Percentiles rank a stretch among this genome's conserved stretches.
These are phyloP conservation scores for Daphne laureola DNA, from an alignment of 441 rosid genomes.

Conservation along the genomic window DNA sequence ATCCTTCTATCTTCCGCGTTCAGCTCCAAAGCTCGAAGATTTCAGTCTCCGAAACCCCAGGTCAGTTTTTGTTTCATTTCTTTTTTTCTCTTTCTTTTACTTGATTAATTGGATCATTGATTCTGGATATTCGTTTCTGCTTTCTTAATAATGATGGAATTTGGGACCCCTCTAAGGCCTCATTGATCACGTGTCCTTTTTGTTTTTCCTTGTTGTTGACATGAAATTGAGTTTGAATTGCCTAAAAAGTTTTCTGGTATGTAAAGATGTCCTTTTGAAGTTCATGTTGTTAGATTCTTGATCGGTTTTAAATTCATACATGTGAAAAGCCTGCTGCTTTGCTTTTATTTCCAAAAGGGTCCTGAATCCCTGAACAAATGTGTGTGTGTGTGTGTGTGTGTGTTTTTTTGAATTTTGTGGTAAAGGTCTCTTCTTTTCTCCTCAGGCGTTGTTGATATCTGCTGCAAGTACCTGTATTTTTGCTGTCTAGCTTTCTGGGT, in stretches of 20 bases:
- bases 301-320: neutral
- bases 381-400: too few relatives aligned
- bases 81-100: neutral
- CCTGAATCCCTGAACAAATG: neutral
- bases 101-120: neutral
- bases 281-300: neutral
- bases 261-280: too few relatives aligned
- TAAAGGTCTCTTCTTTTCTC: neutral
- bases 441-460: slow-evolving; percentile 19
- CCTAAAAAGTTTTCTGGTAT: too few relatives aligned
- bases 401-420: neutral
- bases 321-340: neutral
- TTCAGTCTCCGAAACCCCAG: slow-evolving; percentile 11
- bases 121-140: slow-evolving; percentile 17
- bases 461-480: slow-evolving; percentile 5
- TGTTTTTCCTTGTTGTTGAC: neutral
- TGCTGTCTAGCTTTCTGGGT: neutral
- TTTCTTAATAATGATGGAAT: slow-evolving; percentile 13
- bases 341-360: neutral
- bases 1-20: neutral
- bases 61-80: slow-evolving; percentile 20
- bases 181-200: too few relatives aligned
- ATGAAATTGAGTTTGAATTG: too few relatives aligned
- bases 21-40: neutral
- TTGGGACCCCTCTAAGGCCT: neutral